phyloP scores from a whole-genome alignment of 768 basidiomycete genomes.

The Inosperma sp. region DNA sequence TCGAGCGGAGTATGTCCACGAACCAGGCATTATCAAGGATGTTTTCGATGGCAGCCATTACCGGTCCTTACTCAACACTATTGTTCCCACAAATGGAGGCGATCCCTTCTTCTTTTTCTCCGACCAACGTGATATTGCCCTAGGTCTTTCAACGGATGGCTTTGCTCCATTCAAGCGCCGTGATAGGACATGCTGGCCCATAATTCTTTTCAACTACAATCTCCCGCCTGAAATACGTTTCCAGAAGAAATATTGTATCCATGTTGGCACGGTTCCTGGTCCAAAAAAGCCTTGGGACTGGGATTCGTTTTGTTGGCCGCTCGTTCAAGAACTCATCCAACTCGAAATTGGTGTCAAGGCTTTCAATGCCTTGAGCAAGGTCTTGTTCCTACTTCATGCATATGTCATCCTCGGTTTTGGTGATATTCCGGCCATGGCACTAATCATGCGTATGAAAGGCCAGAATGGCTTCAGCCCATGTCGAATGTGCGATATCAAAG shows the following conservation, averaged over 20 bases:
- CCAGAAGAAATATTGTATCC: conserved; percentile 33
- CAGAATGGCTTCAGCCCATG: conserved; percentile 35
- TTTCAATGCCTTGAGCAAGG: conserved; percentile 14
- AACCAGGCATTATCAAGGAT: conserved; percentile 24
- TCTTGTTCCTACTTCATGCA: conserved; percentile 14
- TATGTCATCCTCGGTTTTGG: conserved; percentile 19
- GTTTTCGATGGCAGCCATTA: conserved; percentile 33
- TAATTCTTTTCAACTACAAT: too few species aligned
- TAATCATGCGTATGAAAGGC: conserved; percentile 37
- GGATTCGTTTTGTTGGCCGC: conserved; percentile 40
- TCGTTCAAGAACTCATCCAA: too few species aligned
- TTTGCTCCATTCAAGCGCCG: conserved; percentile 35
- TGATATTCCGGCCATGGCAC: conserved; percentile 21
- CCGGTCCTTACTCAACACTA: conserved; percentile 12
- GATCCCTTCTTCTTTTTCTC: conserved; percentile 34
- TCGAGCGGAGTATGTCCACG: conserved; percentile 19
- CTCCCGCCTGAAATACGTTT: too few species aligned
- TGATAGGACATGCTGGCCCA: too few species aligned
- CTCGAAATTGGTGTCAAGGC: conserved; percentile 35
- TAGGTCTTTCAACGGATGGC: conserved; percentile 42
- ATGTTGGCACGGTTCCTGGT: conserved; percentile 42
- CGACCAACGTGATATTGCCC: conserved; percentile 31
- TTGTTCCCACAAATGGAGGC: conserved; percentile 19
- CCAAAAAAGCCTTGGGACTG: conserved; percentile 40
- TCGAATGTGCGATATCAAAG: conserved; percentile 35